These are phyloP conservation scores for Metschnikowia continentalis DNA, from an alignment of 805 yeast genomes.

Conservation along the genomic window DNA sequence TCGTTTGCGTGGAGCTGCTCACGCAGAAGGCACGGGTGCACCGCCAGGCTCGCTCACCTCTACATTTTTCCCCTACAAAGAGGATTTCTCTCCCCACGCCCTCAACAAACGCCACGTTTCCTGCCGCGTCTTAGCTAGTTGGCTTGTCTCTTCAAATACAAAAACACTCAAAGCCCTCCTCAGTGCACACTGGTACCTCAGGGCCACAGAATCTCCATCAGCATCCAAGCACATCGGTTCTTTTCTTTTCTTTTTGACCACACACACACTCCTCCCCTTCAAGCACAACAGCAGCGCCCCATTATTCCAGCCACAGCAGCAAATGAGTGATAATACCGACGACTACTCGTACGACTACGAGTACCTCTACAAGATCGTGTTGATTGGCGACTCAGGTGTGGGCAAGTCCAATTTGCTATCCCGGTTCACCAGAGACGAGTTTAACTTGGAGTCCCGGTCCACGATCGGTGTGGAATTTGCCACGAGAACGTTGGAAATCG, in stretches of 20 bases:
- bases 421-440: slow-evolving; percentile 92
- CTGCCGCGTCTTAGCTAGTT: neutral
- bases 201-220: neutral
- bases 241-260: neutral
- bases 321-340: slow-evolving; percentile 35
- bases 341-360: slow-evolving; percentile 69
- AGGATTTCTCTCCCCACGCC: neutral
- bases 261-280: neutral
- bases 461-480: slow-evolving; percentile 99
- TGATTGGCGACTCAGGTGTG: slow-evolving; percentile 96
- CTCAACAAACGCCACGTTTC: neutral
- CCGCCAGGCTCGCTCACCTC: neutral
- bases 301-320: neutral
- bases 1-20: neutral
- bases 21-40: slow-evolving; percentile 1
- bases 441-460: slow-evolving; percentile 87
- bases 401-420: slow-evolving; percentile 93
- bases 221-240: neutral
- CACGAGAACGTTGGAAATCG: slow-evolving; percentile 86
- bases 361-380: slow-evolving; percentile 84
- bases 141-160: neutral
- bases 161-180: neutral
- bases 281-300: neutral
- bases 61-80: neutral
- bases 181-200: neutral